Base-by-base conservation (phyloP, 1,139 yeast genomes). In the Debaryomyces sp. region DNA sequence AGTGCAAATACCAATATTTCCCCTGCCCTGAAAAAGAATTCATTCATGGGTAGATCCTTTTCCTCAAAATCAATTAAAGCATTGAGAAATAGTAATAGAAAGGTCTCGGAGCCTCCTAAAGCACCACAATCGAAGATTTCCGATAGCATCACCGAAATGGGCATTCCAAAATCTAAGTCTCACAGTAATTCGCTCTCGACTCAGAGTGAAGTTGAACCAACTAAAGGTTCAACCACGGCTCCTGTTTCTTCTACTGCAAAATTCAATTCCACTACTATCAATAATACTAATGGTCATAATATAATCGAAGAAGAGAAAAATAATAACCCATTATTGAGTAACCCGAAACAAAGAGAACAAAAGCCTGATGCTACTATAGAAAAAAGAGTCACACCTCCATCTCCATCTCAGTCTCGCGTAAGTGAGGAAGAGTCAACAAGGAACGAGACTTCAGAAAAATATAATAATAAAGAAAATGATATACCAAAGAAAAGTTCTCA, bases 101-200 rank as follows among this genome's bases (percentile, higher is more conserved):
- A 68, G 50, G 53, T 56, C 48, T 52, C 65, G 44, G 66, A 66
- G 15, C 56, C 55, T 32, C 47, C 56, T 40, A 54, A 55, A 49
- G 57, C 58, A 32, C 63, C 63, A 9, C 50, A 54, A 17, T 60
- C 64, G 13, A 34, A 24, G 23, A 21, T 30, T 3, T 26, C n/a
- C 8, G 29, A 18, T 22, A 34, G 9, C 15, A 5, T 5, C 10
- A 5, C 22, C 7, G 41, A 52, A 10, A 34, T 54, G 15, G 58
- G 54, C n/a, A 70, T 75, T 36, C 80, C 81, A 2, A 76, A 75
- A 52, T 73, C 78, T 0, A 72, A 73, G 54, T 75, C 80, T 0
- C 81, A 76, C 56, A 73, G 66, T 46, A 63, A 67, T 42, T 73
- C 78, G 3, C 67, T 76, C 39, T 66, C 76, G 1, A 21, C 59